Conservation (phyloP, 2,329 filamentous ascomycete genomes). For the Beauveria sp. region DNA sequence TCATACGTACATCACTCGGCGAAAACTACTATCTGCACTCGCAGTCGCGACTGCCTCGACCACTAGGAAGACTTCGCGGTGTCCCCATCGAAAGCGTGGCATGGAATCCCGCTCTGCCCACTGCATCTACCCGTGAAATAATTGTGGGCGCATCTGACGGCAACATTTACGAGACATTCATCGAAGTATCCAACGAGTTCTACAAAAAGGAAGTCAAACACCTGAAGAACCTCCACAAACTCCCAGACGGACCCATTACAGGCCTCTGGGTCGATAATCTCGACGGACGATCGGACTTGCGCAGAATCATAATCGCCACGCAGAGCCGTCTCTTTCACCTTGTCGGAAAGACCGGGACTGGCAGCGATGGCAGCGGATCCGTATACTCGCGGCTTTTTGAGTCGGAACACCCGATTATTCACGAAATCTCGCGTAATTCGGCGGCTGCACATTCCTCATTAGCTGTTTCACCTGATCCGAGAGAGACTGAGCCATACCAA, state of each 20-base stretch:
- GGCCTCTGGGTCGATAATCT: slow-evolving; percentile 79
- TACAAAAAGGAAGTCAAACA: slow-evolving; percentile 94
- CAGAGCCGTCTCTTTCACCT: slow-evolving; percentile 73
- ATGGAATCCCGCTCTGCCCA: slow-evolving; percentile 91
- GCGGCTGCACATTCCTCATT: slow-evolving; percentile 56
- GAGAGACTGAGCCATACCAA: slow-evolving; percentile 48
- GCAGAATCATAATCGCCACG: slow-evolving; percentile 74
- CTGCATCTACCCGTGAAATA: slow-evolving; percentile 90
- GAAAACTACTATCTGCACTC: slow-evolving; percentile 98
- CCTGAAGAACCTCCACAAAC: slow-evolving; percentile 73
- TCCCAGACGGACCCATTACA: slow-evolving; percentile 74
- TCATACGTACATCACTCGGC: slow-evolving; percentile 83
- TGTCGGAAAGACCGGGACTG: slow-evolving; percentile 65
- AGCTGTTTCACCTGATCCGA: slow-evolving; percentile 67
- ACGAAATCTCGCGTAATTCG: slow-evolving; percentile 58
- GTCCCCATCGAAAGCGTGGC: slow-evolving; percentile 84
- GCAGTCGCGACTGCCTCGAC: slow-evolving; percentile 81
- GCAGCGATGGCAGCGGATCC: slow-evolving; percentile 72
- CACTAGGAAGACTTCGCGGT: slow-evolving; percentile 73
- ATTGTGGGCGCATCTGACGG: slow-evolving; percentile 87
- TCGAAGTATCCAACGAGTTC: slow-evolving; percentile 91
- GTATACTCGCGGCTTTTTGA: slow-evolving; percentile 88
- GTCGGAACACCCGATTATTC: slow-evolving; percentile 67
- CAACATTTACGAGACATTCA: slow-evolving; percentile 89
- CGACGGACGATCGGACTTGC: slow-evolving; percentile 58